Evolutionary conservation across 139 green algal genomes (phyloP).

Genomic region (Auxenochlorella pyrenoidosa): DNA sequence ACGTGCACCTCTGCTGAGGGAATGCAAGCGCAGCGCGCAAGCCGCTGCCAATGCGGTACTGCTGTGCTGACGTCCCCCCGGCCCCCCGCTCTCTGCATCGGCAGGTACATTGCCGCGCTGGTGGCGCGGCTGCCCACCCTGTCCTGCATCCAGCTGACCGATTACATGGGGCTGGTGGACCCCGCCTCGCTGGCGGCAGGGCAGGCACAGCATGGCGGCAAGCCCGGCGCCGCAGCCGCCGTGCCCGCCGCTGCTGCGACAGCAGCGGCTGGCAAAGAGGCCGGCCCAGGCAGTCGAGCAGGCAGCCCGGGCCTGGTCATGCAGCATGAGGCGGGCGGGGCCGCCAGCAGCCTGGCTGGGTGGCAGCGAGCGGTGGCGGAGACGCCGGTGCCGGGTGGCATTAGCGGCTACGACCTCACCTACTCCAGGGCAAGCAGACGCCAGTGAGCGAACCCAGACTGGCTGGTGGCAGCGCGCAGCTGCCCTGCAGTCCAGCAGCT

Average conservation of each 20-base stretch:
- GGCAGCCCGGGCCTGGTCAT: neutral
- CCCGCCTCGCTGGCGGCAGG: neutral
- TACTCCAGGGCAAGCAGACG: neutral
- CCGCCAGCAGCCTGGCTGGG: neutral
- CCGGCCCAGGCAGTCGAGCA: neutral
- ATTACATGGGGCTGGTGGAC: constrained; percentile 34
- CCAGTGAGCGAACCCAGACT: no score
- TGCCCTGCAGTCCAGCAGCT: no score
- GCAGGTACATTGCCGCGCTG: constrained; percentile 19
- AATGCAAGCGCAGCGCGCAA: no score
- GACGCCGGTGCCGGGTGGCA: constrained; percentile 24
- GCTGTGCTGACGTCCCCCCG: neutral
- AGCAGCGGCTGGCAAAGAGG: neutral
- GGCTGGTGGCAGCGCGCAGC: no score
- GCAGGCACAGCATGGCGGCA: neutral
- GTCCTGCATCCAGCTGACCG: constrained; percentile 1
- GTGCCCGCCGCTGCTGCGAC: neutral
- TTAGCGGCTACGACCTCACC: constrained; percentile 20
- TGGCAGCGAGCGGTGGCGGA: constrained; percentile 24
- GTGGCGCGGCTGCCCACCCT: constrained; percentile 27
- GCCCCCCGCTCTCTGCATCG: neutral
- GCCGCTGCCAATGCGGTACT: neutral
- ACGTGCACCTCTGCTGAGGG: no score
- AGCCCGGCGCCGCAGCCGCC: neutral
- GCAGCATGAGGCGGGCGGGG: neutral